Evolutionary conservation across 768 basidiomycete genomes (phyloP), one percentile per base, ranked within the genome.

Genomic region (Russula emetica): DNA sequence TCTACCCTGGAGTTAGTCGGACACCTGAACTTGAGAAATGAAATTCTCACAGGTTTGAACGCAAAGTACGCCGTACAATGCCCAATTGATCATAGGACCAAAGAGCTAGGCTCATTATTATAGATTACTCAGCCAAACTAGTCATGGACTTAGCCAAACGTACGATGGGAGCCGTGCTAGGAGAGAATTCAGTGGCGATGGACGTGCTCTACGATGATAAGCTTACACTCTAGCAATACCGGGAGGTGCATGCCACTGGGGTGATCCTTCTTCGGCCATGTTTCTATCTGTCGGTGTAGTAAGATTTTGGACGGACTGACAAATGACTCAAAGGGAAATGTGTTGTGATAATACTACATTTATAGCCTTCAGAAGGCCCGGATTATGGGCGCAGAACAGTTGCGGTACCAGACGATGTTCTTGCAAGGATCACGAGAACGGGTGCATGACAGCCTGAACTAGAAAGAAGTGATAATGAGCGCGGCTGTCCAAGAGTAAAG

Each of bases 101-200:
- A 61, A 54, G 20, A 61, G 60, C 60, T 61, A 16, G 8, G 14
- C 38, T 6, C 6, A 7, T 10, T n/a, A 22, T 28, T 6, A 11
- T 13, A 55, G 3, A 16, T 18, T 6, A 36, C 32, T 32, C 2
- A 32, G 6, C 32, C 9, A 8, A 6, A 11, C 11, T 28, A 20
- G 9, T 36, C 14, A 47, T n/a, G 4, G 1, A 22, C 38, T 10
- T 14, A 26, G 26, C 9, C 13, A 22, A 47, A 40, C 63, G 3
- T 54, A 64, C 63, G 10, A 64, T 24, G 10, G 63, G 63, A 1
- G 58, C 63, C 8, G 58, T 60, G 24, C 63, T 63, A 22, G 13
- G n/a, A 34, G 28, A 10, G 24, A 2, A 1, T n/a, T 63, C 11
- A 63, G 56, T 9, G 14, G 10, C n/a, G 50, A 7, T 5, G 28